Conservation (phyloP, 345 rosid species). For the Citrus inodora region DNA sequence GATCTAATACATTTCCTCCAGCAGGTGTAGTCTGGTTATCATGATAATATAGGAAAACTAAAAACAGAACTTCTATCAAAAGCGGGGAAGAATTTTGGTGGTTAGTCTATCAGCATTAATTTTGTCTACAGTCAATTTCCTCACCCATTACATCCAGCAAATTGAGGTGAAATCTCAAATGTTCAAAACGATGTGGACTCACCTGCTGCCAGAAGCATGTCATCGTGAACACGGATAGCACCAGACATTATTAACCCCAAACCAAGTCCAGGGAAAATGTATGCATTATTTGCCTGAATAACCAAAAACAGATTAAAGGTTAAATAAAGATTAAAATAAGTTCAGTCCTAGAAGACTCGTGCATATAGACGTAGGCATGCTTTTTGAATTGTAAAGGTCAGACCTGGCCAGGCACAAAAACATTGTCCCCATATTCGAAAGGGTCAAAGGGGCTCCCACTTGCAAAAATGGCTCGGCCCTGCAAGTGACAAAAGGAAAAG, state of each 20-base stretch:
- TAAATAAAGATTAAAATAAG: not conserved
- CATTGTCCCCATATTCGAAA: constrained; percentile 63
- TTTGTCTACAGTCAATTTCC: not conserved
- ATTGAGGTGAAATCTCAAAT: not conserved
- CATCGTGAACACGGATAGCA: constrained; percentile 88
- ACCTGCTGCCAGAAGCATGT: constrained; percentile 94
- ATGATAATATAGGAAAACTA: not conserved
- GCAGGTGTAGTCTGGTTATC: not conserved
- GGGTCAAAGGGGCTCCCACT: constrained; percentile 94
- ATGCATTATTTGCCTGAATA: constrained; percentile 89
- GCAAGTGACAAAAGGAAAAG: constrained; percentile 9
- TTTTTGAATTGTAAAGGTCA: constrained; percentile 1
- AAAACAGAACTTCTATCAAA: not conserved
- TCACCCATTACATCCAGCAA: not conserved
- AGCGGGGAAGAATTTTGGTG: not conserved
- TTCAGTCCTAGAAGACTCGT: not conserved
- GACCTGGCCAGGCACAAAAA: constrained; percentile 83
- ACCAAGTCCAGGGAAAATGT: constrained; percentile 95
- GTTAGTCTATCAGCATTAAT: not conserved
- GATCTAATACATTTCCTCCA: not conserved
- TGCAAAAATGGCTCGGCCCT: constrained; percentile 94
- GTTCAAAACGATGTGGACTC: constrained; percentile 20
- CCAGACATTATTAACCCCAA: constrained; percentile 95
- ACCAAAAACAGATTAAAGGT: not conserved
- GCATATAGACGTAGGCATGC: not conserved